Base-by-base conservation (phyloP, 2,329 filamentous ascomycete genomes). In the Talaromyces sp. region DNA sequence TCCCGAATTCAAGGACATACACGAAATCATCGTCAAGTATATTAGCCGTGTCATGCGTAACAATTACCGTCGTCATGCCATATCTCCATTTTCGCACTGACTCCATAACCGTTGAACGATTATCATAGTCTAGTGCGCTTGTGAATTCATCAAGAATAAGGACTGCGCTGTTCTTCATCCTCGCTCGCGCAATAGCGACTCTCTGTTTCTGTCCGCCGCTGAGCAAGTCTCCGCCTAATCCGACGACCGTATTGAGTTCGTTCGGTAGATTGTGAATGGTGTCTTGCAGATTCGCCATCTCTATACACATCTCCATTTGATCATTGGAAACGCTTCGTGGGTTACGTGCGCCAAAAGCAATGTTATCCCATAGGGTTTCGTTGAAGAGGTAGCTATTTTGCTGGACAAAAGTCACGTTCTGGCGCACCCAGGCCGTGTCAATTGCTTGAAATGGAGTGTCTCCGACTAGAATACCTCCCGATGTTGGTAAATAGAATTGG, bases 81-180 rank as follows among this genome's bases (percentile, higher is more conserved):
- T 79, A 81, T 25, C 95, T 85, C 94, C 93, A 97, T 22, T 84
- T 73, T 7, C 92, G 84, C 61, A 97, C 89, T 0, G 88, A 86
- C 49, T 90, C 86, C 83, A 96, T 89, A 43, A 97, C 85, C 13
- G 88, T 76, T 0, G 79, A 79, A 67, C 89, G 85, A 64, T 85
- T 93, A 10, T 85, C 82, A n/a, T 88, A 86, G 71, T 98, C 94
- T 10, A 98, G 80, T 0, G 91, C 91, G 75, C 92, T 95, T 0
- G 92, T 97, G 0, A 91, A 87, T 74, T 98, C 95, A 69, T 98
- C 94, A 2, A 98, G 81, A 29, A 98, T 89, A 6, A 98, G 81
- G 0, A 98, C 85, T 0, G 91, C 87, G 0, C 93, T 87, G 72
- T 97, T 86, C 60, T 93, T 84, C 5, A 98, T 77, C 47, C 86